Percentiles rank a stretch among this genome's conserved stretches.
Evolutionary conservation across 495 filamentous ascomycete species (phyloP).

Genomic region (Aspergillus affinis): DNA sequence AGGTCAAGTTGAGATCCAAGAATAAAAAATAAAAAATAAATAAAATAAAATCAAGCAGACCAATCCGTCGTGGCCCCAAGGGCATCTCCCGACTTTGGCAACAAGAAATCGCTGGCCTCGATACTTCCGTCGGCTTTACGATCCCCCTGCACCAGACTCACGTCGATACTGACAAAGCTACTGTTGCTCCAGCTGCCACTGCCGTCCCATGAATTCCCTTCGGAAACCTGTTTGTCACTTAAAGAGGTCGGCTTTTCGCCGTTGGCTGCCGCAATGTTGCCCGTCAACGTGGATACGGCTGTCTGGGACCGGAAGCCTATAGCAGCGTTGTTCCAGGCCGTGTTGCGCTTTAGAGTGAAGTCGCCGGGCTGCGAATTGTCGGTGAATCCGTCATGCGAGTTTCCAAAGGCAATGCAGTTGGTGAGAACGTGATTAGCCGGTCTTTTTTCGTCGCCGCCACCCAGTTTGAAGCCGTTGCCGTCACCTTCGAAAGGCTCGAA

Average conservation of each 20-base stretch:
- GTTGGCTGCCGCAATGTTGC: constrained; percentile 17
- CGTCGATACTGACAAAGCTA: constrained; percentile 19
- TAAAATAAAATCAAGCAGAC: not conserved
- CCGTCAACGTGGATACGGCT: constrained; percentile 16
- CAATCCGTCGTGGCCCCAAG: constrained; percentile 21
- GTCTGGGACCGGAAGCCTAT: constrained; percentile 18
- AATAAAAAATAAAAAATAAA: too few relatives aligned
- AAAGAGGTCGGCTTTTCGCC: constrained; percentile 15
- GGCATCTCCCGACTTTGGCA: constrained; percentile 17
- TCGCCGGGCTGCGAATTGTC: constrained; percentile 24
- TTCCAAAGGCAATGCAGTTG: constrained; percentile 19
- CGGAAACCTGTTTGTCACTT: constrained; percentile 15
- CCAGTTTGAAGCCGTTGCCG: constrained; percentile 24
- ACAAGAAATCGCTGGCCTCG: constrained; percentile 16
- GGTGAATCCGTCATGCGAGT: constrained; percentile 22
- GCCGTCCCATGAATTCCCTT: constrained; percentile 21
- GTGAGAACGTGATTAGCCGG: constrained; percentile 19
- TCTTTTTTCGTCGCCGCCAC: constrained; percentile 19
- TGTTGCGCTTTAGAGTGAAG: constrained; percentile 19
- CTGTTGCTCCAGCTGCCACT: constrained; percentile 13
- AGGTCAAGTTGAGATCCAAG: too few relatives aligned
- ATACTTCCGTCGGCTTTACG: constrained; percentile 16
- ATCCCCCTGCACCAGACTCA: constrained; percentile 13
- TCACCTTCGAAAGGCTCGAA: constrained; percentile 24
- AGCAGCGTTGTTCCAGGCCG: constrained; percentile 18